phyloP scores from a whole-genome alignment of 2,329 filamentous ascomycete species.

The Xylaria sp. region DNA sequence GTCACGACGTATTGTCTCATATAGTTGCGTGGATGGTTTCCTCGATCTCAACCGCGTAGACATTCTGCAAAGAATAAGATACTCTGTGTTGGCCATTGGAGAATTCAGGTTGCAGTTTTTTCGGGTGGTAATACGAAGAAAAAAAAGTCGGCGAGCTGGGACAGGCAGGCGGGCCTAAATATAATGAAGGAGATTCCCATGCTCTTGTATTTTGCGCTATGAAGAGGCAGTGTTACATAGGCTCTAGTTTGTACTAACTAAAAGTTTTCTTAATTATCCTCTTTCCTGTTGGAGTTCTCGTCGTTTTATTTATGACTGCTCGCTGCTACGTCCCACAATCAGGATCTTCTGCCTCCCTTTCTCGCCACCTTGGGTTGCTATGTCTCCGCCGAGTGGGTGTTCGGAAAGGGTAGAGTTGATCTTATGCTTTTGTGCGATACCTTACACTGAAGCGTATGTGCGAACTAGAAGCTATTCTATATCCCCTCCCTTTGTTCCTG shows the following conservation, averaged over 20 bases:
- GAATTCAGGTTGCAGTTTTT: slow-evolving; percentile 39
- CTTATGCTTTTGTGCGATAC: too few species aligned
- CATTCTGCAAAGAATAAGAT: slow-evolving; percentile 40
- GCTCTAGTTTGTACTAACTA: slow-evolving; percentile 36
- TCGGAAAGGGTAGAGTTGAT: background rate
- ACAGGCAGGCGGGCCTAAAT: slow-evolving; percentile 20
- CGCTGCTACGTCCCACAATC: background rate
- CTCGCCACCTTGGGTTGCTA: background rate
- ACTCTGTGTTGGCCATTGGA: slow-evolving; percentile 40
- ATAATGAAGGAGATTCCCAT: slow-evolving; percentile 30
- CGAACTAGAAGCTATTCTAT: too few species aligned
- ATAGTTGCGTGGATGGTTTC: slow-evolving; percentile 39
- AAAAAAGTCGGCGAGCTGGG: slow-evolving; percentile 27
- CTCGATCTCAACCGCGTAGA: slow-evolving; percentile 38
- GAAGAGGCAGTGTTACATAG: slow-evolving; percentile 37
- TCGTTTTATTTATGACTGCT: background rate
- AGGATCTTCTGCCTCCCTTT: background rate
- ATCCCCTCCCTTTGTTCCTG: too few species aligned
- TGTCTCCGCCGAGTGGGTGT: background rate
- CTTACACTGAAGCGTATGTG: too few species aligned
- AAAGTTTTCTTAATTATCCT: slow-evolving; percentile 32
- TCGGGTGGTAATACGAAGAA: slow-evolving; percentile 26
- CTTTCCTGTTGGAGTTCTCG: background rate
- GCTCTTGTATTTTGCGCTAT: slow-evolving; percentile 38
- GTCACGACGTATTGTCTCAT: slow-evolving; percentile 35